These are phyloP conservation scores for Bassia scoparia DNA, from an alignment of 148 eudicot genomes.

Conservation along the genomic window DNA sequence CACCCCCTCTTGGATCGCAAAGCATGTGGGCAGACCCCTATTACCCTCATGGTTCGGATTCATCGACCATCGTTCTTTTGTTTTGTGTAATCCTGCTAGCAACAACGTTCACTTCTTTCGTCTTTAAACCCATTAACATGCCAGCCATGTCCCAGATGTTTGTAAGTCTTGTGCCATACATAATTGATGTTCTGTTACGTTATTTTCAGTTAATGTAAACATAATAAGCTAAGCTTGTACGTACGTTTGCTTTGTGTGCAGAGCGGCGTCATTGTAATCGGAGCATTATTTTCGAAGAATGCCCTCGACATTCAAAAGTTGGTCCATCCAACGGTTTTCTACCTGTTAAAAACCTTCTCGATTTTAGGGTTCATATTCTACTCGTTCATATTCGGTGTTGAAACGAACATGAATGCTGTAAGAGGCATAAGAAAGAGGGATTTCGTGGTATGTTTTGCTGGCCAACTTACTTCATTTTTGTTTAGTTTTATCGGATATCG, in stretches of 20 bases:
- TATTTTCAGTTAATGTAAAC: no score
- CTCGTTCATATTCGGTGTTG: conserved; percentile 15
- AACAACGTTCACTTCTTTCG: not conserved
- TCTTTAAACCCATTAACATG: conserved; percentile 4
- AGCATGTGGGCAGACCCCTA: not conserved
- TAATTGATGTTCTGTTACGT: no score
- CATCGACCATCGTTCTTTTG: not conserved
- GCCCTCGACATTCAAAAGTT: not conserved
- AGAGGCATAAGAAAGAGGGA: conserved; percentile 10
- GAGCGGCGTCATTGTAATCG: conserved; percentile 7
- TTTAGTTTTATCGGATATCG: not conserved
- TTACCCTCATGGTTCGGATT: conserved; percentile 11
- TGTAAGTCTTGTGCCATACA: no score
- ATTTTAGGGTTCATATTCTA: conserved; percentile 12
- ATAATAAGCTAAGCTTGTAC: no score
- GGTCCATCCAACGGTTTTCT: conserved; percentile 7
- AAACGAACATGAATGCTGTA: conserved; percentile 1
- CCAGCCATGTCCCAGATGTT: conserved; percentile 13
- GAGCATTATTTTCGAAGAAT: conserved; percentile 4
- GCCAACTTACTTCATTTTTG: not conserved
- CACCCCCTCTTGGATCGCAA: no score
- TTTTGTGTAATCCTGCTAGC: not conserved
- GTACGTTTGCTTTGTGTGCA: not conserved
- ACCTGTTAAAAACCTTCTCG: conserved; percentile 2
- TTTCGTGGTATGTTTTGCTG: not conserved